phyloP scores from a whole-genome alignment of 768 basidiomycete genomes.

The Termitomyces sp. region DNA sequence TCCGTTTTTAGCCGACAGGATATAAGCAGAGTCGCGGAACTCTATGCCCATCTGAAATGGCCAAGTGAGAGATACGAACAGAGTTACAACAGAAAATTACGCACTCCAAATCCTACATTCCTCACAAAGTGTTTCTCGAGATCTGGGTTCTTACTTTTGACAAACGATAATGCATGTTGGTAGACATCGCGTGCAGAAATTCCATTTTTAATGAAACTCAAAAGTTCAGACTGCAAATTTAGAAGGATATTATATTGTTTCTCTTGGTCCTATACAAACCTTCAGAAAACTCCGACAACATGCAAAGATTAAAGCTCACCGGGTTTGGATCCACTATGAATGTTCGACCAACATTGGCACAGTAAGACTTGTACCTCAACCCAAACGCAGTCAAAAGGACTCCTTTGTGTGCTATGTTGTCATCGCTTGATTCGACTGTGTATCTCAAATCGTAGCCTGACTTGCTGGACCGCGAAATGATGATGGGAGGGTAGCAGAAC shows the following conservation, averaged over 20 bases:
- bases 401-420: slow-evolving; percentile 81
- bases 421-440: slow-evolving; percentile 79
- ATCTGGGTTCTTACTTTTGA: slow-evolving; percentile 76
- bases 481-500: slow-evolving; percentile 92
- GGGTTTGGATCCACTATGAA: slow-evolving; percentile 94
- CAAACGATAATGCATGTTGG: slow-evolving; percentile 59
- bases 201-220: slow-evolving; percentile 77
- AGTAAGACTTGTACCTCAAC: slow-evolving; percentile 89
- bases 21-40: slow-evolving; percentile 84
- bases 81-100: slow-evolving; percentile 17
- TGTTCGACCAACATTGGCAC: slow-evolving; percentile 87
- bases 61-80: not conserved
- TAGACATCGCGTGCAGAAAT: slow-evolving; percentile 76
- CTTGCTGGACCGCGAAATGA: slow-evolving; percentile 84
- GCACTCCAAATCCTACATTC: slow-evolving; percentile 84
- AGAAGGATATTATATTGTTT: slow-evolving; percentile 76
- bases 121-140: slow-evolving; percentile 84
- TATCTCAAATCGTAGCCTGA: slow-evolving; percentile 85
- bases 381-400: slow-evolving; percentile 86
- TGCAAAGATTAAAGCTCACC: slow-evolving; percentile 31
- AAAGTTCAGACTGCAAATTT: slow-evolving; percentile 69
- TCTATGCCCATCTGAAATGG: slow-evolving; percentile 81
- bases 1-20: slow-evolving; percentile 76
- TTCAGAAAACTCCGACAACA: slow-evolving; percentile 1
- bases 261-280: slow-evolving; percentile 74